Conservation (phyloP, 2,329 filamentous ascomycete species). For the Alternaria sp. region DNA sequence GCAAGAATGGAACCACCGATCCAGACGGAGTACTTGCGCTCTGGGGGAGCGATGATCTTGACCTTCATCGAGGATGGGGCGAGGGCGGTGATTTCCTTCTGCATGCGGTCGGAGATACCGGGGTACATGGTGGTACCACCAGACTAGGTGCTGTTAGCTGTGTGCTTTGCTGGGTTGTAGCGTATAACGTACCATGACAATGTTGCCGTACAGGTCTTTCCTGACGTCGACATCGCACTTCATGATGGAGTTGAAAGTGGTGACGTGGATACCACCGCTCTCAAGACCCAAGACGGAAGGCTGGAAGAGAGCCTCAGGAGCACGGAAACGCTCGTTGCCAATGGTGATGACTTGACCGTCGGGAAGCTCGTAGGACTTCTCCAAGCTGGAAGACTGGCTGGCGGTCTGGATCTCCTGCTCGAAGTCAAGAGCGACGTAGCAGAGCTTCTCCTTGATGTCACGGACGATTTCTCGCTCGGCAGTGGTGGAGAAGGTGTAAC, state of each 20-base stretch:
- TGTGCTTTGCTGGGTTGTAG: not conserved
- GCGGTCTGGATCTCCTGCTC: constrained; percentile 99
- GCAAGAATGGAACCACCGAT: constrained; percentile 99
- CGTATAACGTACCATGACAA: constrained; percentile 87
- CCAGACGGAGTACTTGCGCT: constrained; percentile 99
- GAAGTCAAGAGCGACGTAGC: constrained; percentile 99
- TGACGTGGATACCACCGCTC: constrained; percentile 98
- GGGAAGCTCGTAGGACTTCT: constrained; percentile 99
- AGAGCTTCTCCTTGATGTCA: constrained; percentile 99
- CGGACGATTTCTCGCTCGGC: constrained; percentile 99
- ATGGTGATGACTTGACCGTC: constrained; percentile 99
- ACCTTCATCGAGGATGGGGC: constrained; percentile 99
- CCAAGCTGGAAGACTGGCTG: constrained; percentile 96
- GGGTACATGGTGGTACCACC: constrained; percentile 99
- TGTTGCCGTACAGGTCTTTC: constrained; percentile 99
- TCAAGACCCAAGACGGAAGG: constrained; percentile 98
- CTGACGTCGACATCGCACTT: constrained; percentile 99
- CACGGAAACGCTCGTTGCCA: constrained; percentile 99
- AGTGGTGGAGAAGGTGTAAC: constrained; percentile 99
- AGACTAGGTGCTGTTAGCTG: constrained; percentile 70
- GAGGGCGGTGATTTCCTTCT: constrained; percentile 99
- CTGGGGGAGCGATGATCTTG: constrained; percentile 99
- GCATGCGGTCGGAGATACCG: constrained; percentile 99
- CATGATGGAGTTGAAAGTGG: constrained; percentile 99
- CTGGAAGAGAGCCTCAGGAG: constrained; percentile 99